Base-by-base conservation (phyloP, 441 rosid genomes). In the Breynia disticha region DNA sequence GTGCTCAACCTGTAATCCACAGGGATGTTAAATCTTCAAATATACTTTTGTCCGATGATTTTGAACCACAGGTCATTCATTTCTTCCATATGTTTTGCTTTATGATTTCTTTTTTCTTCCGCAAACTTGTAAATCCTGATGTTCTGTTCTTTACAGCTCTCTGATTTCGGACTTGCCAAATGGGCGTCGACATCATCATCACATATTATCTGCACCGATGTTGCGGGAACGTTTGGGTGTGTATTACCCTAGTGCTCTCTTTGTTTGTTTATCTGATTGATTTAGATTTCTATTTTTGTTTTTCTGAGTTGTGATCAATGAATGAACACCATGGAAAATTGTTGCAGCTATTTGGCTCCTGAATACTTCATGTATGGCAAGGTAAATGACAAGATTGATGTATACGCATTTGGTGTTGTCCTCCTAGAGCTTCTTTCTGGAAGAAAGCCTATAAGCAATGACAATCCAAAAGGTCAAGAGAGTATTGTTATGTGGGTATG, bases 401-500 rank as follows among this genome's bases (percentile, higher is more conserved):
- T 85, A 24, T 90, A 83, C 67, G 88, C 98, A 18, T 83, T 76
- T 67, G 98, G 98, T 39, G 88, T 90, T 37, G 90, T 90, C 18
- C 78, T 90, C 51, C 93, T 90, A 8, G 98, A 90, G 80, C 96
- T 90, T 50, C 73, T 90, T 46, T 79, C 93, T 0, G 95, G 96
- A 16, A 85, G 87, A 69, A 87, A 79, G 73, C 93, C 98, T 11
- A 85, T 90, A 51, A 69, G 76, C 66, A 63, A 65, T 15, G 82
- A 79, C 54, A 67, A 55, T 41, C 81, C 88, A 1, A 87, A 85
- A 66, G 98, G 90, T 49, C 85, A 76, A 66, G 87, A 85, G 76
- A 87, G 96, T 77, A 81, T 90, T 24, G 84, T 90, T 61, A 73
- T 87, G 87, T 90, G 98, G 98, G 98, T 90, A 76, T 68, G 98